Evolutionary conservation across 202 grass and related monocot species (phyloP), one percentile per base, ranked within the genome.

Genomic region (Panicum virgatum): DNA sequence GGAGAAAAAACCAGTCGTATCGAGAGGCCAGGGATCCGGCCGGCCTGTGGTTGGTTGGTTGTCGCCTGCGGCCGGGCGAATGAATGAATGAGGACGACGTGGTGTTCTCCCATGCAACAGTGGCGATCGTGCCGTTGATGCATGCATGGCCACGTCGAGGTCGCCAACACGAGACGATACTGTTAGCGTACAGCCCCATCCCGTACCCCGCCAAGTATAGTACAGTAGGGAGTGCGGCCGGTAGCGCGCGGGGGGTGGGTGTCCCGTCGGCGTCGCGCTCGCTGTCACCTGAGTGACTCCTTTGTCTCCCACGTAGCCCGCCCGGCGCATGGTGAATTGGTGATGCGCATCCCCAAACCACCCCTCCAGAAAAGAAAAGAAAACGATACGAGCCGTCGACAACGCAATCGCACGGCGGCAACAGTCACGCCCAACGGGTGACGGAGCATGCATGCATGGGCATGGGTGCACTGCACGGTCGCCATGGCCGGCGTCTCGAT

Each of bases 261-360:
- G 73, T 3, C 15, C 9, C 61, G 87, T 85, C 82, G 37, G 2
- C 62, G 62, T 89, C 70, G 1, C 37, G 62, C 63, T 76, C 38
- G 65, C 57, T n/a, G 19, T 70, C 65, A 85, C 82, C 77, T 82
- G 57, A 85, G 70, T 26, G 22, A 29, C 27, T 47, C 27, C n/a
- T n/a, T n/a, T n/a, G 77, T 70, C 62, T 36, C 77, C 63, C 82
- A 57, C 63, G 59, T 66, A 85, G 26, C 12, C 65, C 5, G 6
- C 2, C 12, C 6, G 6, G 40, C 16, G 42, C 53, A 25, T n/a
- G n/a, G n/a, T n/a, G n/a, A n/a, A n/a, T n/a, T 51, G 34, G 20
- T 20, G 82, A 81, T 70, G 66, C 54, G 7, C 82, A 51, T 23
- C 50, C 1, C 20, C 82, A 16, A 89, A 85, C 70, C 18, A 85